These are phyloP conservation scores for Lactifluus subvellereus DNA, from an alignment of 768 basidiomycete genomes.

Conservation along the genomic window DNA sequence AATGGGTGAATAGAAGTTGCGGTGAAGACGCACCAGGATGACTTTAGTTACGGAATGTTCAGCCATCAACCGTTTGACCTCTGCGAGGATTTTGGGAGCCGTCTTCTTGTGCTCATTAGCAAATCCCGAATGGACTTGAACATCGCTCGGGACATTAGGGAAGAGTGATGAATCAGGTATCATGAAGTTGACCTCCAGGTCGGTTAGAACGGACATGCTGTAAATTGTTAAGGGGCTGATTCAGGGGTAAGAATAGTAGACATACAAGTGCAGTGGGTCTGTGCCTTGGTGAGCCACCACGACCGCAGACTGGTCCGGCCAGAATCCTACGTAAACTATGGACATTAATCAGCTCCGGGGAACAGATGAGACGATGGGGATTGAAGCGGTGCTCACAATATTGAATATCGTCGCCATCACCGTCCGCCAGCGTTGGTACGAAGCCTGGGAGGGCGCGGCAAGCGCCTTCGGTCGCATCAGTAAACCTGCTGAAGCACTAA, in stretches of 20 bases:
- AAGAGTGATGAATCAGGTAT: slow-evolving; percentile 16
- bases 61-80: slow-evolving; percentile 11
- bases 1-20: background rate
- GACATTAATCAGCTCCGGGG: background rate
- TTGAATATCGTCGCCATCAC: slow-evolving; percentile 44
- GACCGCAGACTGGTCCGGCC: slow-evolving; percentile 15
- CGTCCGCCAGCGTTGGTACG: slow-evolving; percentile 39
- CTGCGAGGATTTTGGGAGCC: slow-evolving; percentile 12
- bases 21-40: slow-evolving; percentile 7
- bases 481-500: background rate
- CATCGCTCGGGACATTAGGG: slow-evolving; percentile 7
- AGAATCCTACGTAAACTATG: slow-evolving; percentile 23
- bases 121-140: slow-evolving; percentile 15
- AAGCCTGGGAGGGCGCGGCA: slow-evolving; percentile 40
- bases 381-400: slow-evolving; percentile 35
- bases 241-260: background rate
- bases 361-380: no score
- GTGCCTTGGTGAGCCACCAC: slow-evolving; percentile 24
- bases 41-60: slow-evolving; percentile 5
- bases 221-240: background rate
- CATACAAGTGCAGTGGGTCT: slow-evolving; percentile 18
- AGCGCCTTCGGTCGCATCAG: slow-evolving; percentile 30
- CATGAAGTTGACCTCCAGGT: background rate
- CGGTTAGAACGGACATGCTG: slow-evolving; percentile 19
- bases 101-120: slow-evolving; percentile 18